Conservation (phyloP, 192 early-diverging fungal genomes). For the Gonapodya prolifera region DNA sequence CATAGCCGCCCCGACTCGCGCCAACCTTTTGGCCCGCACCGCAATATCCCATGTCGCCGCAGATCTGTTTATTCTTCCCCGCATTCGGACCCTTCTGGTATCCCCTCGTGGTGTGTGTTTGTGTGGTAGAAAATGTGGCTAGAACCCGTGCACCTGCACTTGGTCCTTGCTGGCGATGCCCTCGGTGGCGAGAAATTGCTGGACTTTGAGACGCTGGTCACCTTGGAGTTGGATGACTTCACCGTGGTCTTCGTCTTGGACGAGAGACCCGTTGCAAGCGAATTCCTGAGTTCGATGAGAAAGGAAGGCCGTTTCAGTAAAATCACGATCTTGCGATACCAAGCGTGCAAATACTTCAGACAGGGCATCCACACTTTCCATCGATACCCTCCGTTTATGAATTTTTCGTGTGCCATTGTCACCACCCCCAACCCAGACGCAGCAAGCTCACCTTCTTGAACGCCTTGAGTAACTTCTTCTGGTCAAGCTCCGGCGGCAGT, state of each 20-base stretch:
- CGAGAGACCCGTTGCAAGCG: slow-evolving; percentile 91
- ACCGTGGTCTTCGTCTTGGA: slow-evolving; percentile 83
- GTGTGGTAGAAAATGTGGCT: no score
- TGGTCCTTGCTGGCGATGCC: slow-evolving; percentile 71
- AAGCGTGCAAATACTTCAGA: no score
- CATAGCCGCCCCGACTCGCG: not conserved
- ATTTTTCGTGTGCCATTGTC: no score
- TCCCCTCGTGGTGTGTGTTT: no score
- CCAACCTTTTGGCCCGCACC: not conserved
- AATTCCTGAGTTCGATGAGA: slow-evolving; percentile 61
- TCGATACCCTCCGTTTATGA: no score
- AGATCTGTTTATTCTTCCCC: no score
- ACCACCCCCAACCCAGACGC: not conserved
- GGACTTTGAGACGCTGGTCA: slow-evolving; percentile 80
- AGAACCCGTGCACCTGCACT: slow-evolving; percentile 97
- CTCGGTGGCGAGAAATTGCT: slow-evolving; percentile 62
- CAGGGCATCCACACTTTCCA: no score
- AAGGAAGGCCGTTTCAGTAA: no score
- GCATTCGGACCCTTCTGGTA: no score
- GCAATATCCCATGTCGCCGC: not conserved
- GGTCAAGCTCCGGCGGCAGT: slow-evolving; percentile 69
- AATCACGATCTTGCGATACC: no score
- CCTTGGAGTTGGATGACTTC: slow-evolving; percentile 89
- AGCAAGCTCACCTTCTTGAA: slow-evolving; percentile 64
- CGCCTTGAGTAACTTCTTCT: slow-evolving; percentile 83